These are phyloP conservation scores for Sporothrix schenckii DNA, from an alignment of 2,329 filamentous ascomycete species.

Conservation along the genomic window DNA sequence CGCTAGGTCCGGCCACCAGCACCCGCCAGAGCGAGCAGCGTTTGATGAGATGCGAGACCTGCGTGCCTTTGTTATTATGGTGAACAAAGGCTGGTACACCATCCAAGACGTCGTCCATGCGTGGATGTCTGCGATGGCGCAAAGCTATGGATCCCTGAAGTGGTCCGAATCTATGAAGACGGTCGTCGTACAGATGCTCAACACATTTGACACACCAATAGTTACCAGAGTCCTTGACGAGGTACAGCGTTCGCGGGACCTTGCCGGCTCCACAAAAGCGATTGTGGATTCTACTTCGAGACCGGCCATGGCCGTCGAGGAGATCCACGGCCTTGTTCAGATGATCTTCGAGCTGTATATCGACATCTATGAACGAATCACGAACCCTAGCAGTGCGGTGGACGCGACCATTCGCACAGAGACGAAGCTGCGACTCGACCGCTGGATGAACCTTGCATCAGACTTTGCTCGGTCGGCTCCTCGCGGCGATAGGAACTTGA, in stretches of 20 bases:
- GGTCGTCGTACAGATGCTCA: constrained; percentile 60
- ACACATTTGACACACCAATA: constrained; percentile 56
- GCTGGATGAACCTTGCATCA: constrained; percentile 58
- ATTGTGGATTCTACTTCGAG: not conserved
- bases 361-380: constrained; percentile 62
- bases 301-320: constrained; percentile 20
- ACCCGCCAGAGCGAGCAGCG: constrained; percentile 49
- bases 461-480: constrained; percentile 48
- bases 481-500: constrained; percentile 46
- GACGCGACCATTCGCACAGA: constrained; percentile 54
- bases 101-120: constrained; percentile 62
- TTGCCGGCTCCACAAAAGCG: not conserved
- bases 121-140: constrained; percentile 57
- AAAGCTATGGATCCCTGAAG: constrained; percentile 56
- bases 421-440: constrained; percentile 53
- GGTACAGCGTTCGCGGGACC: constrained; percentile 28
- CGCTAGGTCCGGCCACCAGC: constrained; percentile 59
- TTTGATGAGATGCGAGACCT: constrained; percentile 60
- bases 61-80: constrained; percentile 52
- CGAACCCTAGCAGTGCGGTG: constrained; percentile 59
- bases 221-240: constrained; percentile 53
- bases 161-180: constrained; percentile 64
- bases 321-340: constrained; percentile 53
- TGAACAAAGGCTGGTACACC: constrained; percentile 57
- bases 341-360: constrained; percentile 66